Conservation (phyloP, 495 filamentous ascomycete genomes). For the Saxophila tyrrhenica region DNA sequence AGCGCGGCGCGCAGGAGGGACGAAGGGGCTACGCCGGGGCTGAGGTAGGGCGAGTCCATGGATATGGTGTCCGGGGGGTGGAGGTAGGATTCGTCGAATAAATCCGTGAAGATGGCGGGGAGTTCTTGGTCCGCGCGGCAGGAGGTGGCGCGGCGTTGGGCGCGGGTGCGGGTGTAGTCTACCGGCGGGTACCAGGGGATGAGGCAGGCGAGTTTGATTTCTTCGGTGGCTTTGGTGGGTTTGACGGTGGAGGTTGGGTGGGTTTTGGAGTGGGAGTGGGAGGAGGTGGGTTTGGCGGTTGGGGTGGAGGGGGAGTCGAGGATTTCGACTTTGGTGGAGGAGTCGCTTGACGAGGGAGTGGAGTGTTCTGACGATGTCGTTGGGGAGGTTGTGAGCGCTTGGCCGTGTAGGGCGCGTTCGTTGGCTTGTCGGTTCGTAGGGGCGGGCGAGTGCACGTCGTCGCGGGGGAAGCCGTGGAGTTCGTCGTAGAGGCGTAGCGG, state of each 20-base stretch:
- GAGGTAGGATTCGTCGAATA: slow-evolving; percentile 83
- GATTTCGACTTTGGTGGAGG: slow-evolving; percentile 11
- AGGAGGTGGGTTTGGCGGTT: not conserved
- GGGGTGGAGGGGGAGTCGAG: not conserved
- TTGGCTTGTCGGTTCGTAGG: not conserved
- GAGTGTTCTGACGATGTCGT: not conserved
- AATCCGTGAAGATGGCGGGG: slow-evolving; percentile 58
- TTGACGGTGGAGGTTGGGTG: not conserved
- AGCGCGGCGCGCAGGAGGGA: slow-evolving; percentile 38
- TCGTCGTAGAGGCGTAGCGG: slow-evolving; percentile 52
- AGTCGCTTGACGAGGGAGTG: slow-evolving; percentile 1
- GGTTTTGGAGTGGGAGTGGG: not conserved
- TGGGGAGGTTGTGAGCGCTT: not conserved
- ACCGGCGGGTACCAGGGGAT: slow-evolving; percentile 77
- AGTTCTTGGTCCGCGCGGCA: slow-evolving; percentile 59
- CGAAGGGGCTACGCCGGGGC: slow-evolving; percentile 49
- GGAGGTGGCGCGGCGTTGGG: slow-evolving; percentile 56
- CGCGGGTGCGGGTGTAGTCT: slow-evolving; percentile 68
- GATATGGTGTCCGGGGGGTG: slow-evolving; percentile 40
- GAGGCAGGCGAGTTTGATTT: slow-evolving; percentile 35
- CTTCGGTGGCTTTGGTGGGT: not conserved
- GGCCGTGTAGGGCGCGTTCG: not conserved
- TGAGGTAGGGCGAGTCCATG: slow-evolving; percentile 48
- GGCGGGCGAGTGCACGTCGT: not conserved
- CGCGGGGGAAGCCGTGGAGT: slow-evolving; percentile 20